Conservation (phyloP, 164 flowering plant species). For the Macadamia tetraphylla region DNA sequence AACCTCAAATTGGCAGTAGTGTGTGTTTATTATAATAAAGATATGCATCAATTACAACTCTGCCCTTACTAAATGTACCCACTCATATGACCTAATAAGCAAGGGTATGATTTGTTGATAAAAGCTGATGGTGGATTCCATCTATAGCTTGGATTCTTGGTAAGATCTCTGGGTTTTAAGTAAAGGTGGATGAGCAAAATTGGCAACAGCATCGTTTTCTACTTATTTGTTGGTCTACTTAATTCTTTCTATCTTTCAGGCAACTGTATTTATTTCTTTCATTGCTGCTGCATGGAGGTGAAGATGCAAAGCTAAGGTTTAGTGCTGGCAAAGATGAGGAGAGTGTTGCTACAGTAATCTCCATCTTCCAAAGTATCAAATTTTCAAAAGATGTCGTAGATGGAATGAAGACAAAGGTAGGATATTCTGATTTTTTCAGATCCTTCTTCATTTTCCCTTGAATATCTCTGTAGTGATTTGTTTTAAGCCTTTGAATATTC, state of each 20-base stretch:
- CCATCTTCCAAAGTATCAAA: constrained; percentile 63
- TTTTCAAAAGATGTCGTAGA: constrained; percentile 66
- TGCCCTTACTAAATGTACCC: no score
- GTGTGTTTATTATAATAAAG: no score
- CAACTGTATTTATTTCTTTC: constrained; percentile 62
- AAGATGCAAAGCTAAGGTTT: constrained; percentile 51
- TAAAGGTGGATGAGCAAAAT: neutral
- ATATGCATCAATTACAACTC: no score
- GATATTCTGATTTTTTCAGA: neutral
- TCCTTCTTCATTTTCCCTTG: constrained; percentile 1
- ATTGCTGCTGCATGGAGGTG: constrained; percentile 61
- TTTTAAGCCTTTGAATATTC: neutral
- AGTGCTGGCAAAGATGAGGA: constrained; percentile 42
- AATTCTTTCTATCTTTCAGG: constrained; percentile 35
- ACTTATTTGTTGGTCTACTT: neutral
- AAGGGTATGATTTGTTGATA: no score
- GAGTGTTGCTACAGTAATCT: constrained; percentile 33
- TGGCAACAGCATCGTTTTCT: neutral
- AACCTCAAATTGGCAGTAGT: no score
- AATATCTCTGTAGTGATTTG: neutral
- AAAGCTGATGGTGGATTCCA: no score
- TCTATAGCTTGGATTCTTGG: no score
- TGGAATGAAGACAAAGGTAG: constrained; percentile 65
- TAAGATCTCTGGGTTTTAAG: constrained; percentile 1
- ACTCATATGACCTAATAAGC: no score